Conservation (phyloP, 2,329 filamentous ascomycete genomes). For the Botryotinia globosa region DNA sequence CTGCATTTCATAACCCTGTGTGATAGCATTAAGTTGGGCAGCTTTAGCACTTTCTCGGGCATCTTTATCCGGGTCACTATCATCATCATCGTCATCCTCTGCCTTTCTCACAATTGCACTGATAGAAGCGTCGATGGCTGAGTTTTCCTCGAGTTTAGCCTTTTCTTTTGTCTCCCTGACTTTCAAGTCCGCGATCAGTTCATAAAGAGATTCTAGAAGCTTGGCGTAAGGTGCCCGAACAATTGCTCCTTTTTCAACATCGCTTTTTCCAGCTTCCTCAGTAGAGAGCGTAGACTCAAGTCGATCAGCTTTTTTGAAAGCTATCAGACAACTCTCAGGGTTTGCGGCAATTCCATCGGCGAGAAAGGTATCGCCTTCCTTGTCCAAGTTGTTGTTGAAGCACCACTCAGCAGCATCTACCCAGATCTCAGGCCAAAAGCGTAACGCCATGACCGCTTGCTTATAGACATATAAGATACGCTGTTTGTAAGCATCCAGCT, state of each 20-base stretch:
- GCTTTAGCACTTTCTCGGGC: constrained; percentile 50
- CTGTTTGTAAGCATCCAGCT: constrained; percentile 69
- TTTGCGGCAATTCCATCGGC: constrained; percentile 82
- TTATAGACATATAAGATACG: constrained; percentile 89
- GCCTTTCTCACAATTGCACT: constrained; percentile 45
- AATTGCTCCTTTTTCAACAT: constrained; percentile 58
- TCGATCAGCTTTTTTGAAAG: constrained; percentile 84
- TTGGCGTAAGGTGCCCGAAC: constrained; percentile 79
- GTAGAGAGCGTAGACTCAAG: constrained; percentile 75
- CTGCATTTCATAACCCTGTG: constrained; percentile 68
- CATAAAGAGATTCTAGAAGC: constrained; percentile 84
- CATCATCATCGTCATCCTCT: constrained; percentile 50
- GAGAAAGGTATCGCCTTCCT: constrained; percentile 67
- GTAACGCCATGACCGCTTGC: constrained; percentile 86
- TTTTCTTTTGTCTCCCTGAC: constrained; percentile 59
- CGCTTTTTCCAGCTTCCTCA: constrained; percentile 72
- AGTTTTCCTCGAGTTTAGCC: constrained; percentile 53
- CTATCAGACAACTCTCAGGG: constrained; percentile 86
- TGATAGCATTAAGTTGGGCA: constrained; percentile 59
- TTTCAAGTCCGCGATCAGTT: constrained; percentile 71
- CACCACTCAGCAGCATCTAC: constrained; percentile 93
- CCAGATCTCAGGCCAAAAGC: constrained; percentile 96
- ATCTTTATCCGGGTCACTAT: constrained; percentile 38
- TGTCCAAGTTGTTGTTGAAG: constrained; percentile 69
- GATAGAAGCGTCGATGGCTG: constrained; percentile 37